These are phyloP conservation scores for Colletotrichum spaethianum DNA, from an alignment of 2,329 filamentous ascomycete species.

Conservation along the genomic window DNA sequence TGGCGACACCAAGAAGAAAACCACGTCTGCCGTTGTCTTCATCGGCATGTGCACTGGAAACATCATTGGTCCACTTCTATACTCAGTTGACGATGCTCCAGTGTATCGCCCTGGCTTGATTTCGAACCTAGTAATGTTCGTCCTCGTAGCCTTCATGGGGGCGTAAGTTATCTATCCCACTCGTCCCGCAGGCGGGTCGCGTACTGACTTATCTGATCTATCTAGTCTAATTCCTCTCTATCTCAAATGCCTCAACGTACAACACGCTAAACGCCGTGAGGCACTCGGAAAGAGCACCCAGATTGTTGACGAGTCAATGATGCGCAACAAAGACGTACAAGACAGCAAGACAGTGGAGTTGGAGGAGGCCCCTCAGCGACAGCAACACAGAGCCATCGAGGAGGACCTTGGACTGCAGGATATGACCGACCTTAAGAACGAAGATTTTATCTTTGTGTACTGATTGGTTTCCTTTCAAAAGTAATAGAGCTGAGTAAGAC, in stretches of 20 bases:
- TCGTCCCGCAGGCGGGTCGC: accelerated
- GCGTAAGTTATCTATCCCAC: neutral
- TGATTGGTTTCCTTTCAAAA: conserved; percentile 23
- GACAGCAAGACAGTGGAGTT: conserved; percentile 45
- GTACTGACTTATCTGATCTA: neutral
- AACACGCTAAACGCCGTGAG: conserved; percentile 67
- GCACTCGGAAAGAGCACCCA: conserved; percentile 66
- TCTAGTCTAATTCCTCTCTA: conserved; percentile 55
- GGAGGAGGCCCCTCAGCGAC: conserved; percentile 39
- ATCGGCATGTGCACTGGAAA: conserved; percentile 77
- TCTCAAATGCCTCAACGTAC: conserved; percentile 67
- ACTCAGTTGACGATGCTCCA: conserved; percentile 71
- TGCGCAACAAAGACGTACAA: conserved; percentile 34
- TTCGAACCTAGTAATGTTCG: conserved; percentile 73
- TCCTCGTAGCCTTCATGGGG: conserved; percentile 67
- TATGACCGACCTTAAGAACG: conserved; percentile 70
- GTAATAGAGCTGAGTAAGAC: neutral
- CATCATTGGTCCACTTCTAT: conserved; percentile 75
- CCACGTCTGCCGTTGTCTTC: conserved; percentile 75
- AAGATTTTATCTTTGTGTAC: conserved; percentile 73
- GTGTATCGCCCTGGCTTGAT: conserved; percentile 70
- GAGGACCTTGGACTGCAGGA: conserved; percentile 63
- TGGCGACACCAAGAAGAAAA: conserved; percentile 79
- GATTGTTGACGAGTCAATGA: conserved; percentile 36
- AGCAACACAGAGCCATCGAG: conserved; percentile 44